Base-by-base conservation (phyloP, 1,284 basidiomycete genomes). In the Apiotrichum akiyoshidainum region DNA sequence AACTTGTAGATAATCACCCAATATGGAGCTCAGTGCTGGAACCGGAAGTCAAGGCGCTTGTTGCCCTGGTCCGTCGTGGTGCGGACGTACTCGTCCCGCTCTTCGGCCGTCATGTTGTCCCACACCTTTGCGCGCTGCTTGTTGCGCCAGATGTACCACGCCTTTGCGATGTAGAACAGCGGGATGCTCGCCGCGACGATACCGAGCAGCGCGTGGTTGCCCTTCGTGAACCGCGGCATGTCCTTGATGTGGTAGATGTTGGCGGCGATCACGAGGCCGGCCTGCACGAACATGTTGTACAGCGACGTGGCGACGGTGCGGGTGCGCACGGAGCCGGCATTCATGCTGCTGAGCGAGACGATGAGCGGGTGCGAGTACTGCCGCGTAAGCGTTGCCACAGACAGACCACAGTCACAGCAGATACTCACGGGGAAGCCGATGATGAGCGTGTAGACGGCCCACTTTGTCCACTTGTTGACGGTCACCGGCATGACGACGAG, bases 241-340 rank as follows among this genome's bases (percentile, higher is more conserved):
- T 71, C 68, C 50, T 45, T 51, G 10, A 51, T n/a, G 54, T 71
- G 68, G 58, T 75, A 75, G 39, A 75, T 54, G 55, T 75, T 73
- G 35, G 63, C 60, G 5, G 68, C 66, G 31, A 71, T 58, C 19
- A 75, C 58, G 5, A 64, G 61, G 2, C 61, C 59, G 12, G 66
- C 63, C 56, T 75, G 73, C 9, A 73, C 73, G 22, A 64, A 58
- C 68, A 73, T 73, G 66, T 75, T 75, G 64, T 75, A 73, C 8
- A 73, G 46, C 1, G 67, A 67, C 42, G 63, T 64, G 0, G 72
- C 68, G 41, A 75, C 70, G 2, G 73, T 73, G 41, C 73, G 60
- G 0, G 71, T 75, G 13, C 73, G 65, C 2, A 75, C 73, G 10
- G 68, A 69, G 17, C 72, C 72, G 0, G 71, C 61, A 51, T 74